Evolutionary conservation across 2,329 filamentous ascomycete species (phyloP).

Genomic region (Fonsecaea multimorphosa): DNA sequence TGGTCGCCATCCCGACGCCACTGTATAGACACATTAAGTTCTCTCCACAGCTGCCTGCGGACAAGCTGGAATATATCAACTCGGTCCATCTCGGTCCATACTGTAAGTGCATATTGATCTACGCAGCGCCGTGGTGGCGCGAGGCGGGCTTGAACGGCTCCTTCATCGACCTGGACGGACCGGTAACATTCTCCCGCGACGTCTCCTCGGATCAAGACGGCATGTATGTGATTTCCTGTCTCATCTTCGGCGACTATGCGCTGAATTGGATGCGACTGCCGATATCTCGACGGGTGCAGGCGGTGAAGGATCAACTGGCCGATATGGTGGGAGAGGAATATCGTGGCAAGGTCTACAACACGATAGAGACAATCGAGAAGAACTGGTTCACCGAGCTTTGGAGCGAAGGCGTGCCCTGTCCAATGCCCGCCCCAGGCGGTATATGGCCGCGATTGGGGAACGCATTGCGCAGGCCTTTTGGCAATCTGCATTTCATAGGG

Average conservation of each 20-base stretch:
- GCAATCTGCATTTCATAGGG: conserved; percentile 56
- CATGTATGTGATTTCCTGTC: conserved; percentile 45
- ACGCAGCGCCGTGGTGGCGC: conserved; percentile 54
- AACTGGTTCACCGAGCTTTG: conserved; percentile 49
- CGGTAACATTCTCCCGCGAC: conserved; percentile 54
- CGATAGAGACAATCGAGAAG: conserved; percentile 38
- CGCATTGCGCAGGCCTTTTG: conserved; percentile 25
- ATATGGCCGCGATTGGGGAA: too few relatives aligned
- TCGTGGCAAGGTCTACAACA: conserved; percentile 14
- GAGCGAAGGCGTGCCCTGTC: conserved; percentile 37
- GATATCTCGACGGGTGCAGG: conserved; percentile 14
- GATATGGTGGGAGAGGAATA: conserved; percentile 16
- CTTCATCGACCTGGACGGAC: conserved; percentile 53
- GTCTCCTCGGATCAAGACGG: conserved; percentile 42
- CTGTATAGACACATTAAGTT: conserved; percentile 44
- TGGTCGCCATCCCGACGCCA: conserved; percentile 57
- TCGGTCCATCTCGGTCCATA: conserved; percentile 54
- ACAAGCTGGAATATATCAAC: conserved; percentile 27
- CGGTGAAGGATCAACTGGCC: conserved; percentile 25
- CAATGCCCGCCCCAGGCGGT: neutral
- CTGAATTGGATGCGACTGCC: conserved; percentile 25
- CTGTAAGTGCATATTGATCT: conserved; percentile 50
- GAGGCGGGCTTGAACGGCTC: conserved; percentile 47
- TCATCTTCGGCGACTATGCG: conserved; percentile 25
- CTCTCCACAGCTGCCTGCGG: neutral